Evolutionary conservation across 805 yeast genomes (phyloP).

Genomic region (Saccharomycopsis oosterbeekiorum): DNA sequence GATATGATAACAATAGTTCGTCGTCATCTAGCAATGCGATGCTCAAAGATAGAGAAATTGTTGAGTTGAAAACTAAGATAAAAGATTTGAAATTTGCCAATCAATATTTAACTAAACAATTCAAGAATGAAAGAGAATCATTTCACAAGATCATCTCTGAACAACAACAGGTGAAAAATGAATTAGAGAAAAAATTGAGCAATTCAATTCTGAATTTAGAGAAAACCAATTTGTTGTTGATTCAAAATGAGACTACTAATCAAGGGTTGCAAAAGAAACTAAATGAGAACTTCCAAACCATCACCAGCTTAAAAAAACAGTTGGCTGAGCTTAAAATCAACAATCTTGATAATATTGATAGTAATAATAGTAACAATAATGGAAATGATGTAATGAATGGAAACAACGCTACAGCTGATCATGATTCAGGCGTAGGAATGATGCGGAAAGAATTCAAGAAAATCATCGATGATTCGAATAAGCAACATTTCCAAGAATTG

Average conservation of each 20-base stretch:
- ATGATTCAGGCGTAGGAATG: constrained; percentile 14
- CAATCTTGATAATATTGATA: constrained; percentile 24
- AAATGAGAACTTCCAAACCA: constrained; percentile 30
- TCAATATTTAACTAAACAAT: constrained; percentile 37
- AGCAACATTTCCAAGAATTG: constrained; percentile 36
- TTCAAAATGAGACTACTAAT: constrained; percentile 12
- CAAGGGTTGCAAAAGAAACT: constrained; percentile 10
- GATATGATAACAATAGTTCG: background rate
- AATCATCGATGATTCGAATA: constrained; percentile 32
- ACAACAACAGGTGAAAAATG: constrained; percentile 29
- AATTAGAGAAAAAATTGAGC: constrained; percentile 29
- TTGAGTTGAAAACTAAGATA: constrained; percentile 34
- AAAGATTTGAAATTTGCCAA: constrained; percentile 37
- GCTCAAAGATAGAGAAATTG: constrained; percentile 15
- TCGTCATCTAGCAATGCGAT: background rate
- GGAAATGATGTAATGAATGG: background rate
- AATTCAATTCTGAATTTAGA: constrained; percentile 16
- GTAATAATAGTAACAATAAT: background rate
- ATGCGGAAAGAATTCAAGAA: constrained; percentile 19
- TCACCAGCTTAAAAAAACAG: constrained; percentile 31
- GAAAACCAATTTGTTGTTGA: constrained; percentile 13
- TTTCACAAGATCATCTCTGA: constrained; percentile 33
- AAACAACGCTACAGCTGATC: background rate
- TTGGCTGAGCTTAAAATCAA: constrained; percentile 31
- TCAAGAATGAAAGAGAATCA: constrained; percentile 34